Base-by-base conservation (phyloP, 768 basidiomycete species). In the Guyanaporus albipodus region DNA sequence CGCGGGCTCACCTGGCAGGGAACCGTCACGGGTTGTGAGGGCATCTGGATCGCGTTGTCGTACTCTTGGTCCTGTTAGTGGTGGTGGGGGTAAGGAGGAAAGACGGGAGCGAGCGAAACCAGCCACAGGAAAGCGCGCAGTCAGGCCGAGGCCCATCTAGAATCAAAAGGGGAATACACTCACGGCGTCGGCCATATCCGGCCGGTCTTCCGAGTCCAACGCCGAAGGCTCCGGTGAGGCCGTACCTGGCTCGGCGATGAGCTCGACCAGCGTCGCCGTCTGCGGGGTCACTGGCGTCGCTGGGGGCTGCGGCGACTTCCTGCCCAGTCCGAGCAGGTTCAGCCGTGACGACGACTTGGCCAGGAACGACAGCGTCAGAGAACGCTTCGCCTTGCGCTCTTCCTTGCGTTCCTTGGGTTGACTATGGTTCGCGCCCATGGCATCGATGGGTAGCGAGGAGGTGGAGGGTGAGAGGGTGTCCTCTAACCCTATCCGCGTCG, bases 1-100 rank as follows among this genome's bases (percentile, higher is more conserved):
- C 11, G 38, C 12, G 39, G 26, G 38, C 64, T 44, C 49, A 75
- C 74, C 70, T 76, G 74, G 57, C 74, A 76, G 14, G 74, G 73
- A 19, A 76, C 74, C 14, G 71, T 73, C 27, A 64, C 42, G 18
- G 70, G 50, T 32, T 63, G 58, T 42, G 49, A 62, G 6, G 67
- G 44, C 70, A 70, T 70, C 31, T 24, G 9, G 42, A 49, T 39
- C 29, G 36, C 44, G 39, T 34, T 10, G 41, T 50, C 48, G 39
- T 23, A 23, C 26, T 44, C 55, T 29, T 34, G 38, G 44, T 43
- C 50, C 64, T 67, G 45, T n/a, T n/a, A n/a, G 21, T 53, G 44
- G 6, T 15, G 29, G 33, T 38, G 52, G 38, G 35, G 35, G 44
- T 32, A 35, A 22, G 33, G 38, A 56, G 12, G 27, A 34, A 18